phyloP scores from a whole-genome alignment of 2,329 filamentous ascomycete species.

The Apiospora phragmitis region DNA sequence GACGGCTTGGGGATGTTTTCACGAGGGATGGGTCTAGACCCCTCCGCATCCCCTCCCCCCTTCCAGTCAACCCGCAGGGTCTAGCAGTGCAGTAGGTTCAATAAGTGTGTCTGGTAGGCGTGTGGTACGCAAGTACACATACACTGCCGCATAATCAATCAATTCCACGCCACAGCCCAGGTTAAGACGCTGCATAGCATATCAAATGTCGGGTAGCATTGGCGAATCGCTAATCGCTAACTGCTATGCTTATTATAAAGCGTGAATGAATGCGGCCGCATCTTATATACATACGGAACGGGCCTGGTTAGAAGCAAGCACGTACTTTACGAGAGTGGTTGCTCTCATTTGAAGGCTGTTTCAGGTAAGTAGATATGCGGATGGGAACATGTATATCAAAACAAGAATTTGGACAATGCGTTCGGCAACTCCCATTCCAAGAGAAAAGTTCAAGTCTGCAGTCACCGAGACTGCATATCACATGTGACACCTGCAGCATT shows the following conservation, averaged over 20 bases:
- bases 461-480: neutral
- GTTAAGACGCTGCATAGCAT: neutral
- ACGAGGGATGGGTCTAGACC: neutral
- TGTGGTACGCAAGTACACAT: neutral
- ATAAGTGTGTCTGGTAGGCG: neutral
- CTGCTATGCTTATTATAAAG: neutral
- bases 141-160: neutral
- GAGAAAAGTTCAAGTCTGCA: neutral
- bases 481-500: neutral
- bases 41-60: neutral
- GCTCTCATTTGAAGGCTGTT: neutral
- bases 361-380: neutral
- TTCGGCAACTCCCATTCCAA: conserved; percentile 5
- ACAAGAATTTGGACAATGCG: neutral
- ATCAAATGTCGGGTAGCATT: neutral
- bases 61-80: neutral
- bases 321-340: neutral
- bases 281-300: neutral
- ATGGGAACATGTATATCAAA: neutral
- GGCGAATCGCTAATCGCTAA: neutral
- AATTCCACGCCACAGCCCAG: neutral
- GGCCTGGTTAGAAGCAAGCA: neutral
- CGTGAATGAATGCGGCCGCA: neutral
- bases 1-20: neutral
- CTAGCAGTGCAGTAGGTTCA: neutral